Conservation (phyloP, 176 grass and related monocot genomes). For the Carex pumila region DNA sequence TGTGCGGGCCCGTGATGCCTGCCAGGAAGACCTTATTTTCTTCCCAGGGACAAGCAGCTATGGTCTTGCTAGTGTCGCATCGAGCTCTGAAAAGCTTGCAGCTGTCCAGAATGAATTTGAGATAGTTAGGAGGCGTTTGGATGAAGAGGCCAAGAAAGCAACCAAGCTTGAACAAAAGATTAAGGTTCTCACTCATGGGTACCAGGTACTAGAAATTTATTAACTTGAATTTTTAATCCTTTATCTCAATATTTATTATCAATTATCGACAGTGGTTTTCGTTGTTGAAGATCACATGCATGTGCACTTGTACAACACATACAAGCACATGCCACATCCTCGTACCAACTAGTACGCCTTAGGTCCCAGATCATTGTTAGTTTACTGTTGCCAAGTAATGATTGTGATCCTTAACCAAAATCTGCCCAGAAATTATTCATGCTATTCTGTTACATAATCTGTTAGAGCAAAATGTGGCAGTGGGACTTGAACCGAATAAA, state of each 20-base stretch:
- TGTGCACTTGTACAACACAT: not conserved
- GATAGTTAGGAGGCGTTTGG: constrained; percentile 78
- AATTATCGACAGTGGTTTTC: not conserved
- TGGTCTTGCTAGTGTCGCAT: constrained; percentile 75
- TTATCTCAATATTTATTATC: not conserved
- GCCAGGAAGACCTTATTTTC: constrained; percentile 91
- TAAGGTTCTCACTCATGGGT: constrained; percentile 84
- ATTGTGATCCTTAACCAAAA: not conserved
- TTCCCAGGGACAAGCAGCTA: constrained; percentile 63
- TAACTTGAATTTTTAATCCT: not conserved
- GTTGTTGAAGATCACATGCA: not conserved
- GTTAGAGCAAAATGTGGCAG: not conserved
- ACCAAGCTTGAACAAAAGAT: constrained; percentile 88
- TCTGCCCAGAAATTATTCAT: not conserved
- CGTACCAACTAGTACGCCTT: not conserved
- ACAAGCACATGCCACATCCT: not conserved
- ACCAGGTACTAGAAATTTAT: constrained; percentile 52
- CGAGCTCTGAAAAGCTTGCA: constrained; percentile 66
- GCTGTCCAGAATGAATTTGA: constrained; percentile 85
- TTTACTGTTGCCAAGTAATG: not conserved
- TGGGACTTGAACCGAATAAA: not conserved
- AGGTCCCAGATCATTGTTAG: not conserved
- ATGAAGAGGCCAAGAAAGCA: constrained; percentile 88
- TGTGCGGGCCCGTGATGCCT: constrained; percentile 75
- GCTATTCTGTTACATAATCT: not conserved